Base-by-base conservation (phyloP, 2,329 filamentous ascomycete genomes). In the Penicillium verrucosum region DNA sequence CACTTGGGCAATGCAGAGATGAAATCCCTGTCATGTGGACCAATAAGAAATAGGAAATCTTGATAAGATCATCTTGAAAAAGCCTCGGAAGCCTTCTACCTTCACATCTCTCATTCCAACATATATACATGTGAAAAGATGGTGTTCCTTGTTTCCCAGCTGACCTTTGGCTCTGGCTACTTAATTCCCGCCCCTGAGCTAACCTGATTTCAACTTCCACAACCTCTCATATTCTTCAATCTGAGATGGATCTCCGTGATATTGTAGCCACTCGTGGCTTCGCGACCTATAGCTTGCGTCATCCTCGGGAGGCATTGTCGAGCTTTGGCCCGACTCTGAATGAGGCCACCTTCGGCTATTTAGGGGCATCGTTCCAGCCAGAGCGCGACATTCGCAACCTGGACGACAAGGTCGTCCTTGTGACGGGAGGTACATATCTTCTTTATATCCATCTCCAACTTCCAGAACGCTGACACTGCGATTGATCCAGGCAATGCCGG, bases 331-430 rank as follows among this genome's bases (percentile, higher is more conserved):
- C 72, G 18, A 74, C 71, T 5, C 50, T 73, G 36, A 73, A 64
- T 44, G 73, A 75, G 52, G 59, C 68, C 42, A 74, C 70, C 0
- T 62, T 70, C 30, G 73, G 73, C 9, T 46, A 71, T 18, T 50
- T 72, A 12, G 73, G 73, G 4, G 59, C 62, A 5, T 69, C 69
- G 5, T 80, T 78, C 59, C 64, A 74, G 8, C 78, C 81, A 0
- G 70, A 75, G 10, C 72, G 65, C 14, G 77, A 82, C 58, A 77
- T 83, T 25, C 65, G 70, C 5, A 73, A 77, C 37, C 73, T 82
- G 16, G 64, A 73, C 1, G 78, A 76, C 41, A 83, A 81, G 58
- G 76, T 81, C 8, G 74, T 82, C 40, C 68, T 82, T 16, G 69
- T 83, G 5, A 83, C 81, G 2, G 82, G 81, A 51, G 81, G 80